Base-by-base conservation (phyloP, 176 grass and related monocot species). In the Aegilops sharonensis region DNA sequence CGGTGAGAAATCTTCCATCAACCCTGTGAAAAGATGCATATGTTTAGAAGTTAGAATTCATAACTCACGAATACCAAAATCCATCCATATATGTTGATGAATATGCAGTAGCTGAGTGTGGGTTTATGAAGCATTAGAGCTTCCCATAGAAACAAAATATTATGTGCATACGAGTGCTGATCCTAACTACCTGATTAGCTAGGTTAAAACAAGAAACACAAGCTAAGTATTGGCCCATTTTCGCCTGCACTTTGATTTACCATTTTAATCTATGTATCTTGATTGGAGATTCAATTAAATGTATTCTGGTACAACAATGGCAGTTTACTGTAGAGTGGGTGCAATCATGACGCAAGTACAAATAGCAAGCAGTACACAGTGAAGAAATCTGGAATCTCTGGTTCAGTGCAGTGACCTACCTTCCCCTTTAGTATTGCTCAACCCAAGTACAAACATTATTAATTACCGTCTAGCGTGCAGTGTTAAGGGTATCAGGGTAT, bases 1-100 rank as follows among this genome's bases (percentile, higher is more conserved):
- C 3, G 78, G 90, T 24, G 78, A 91, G 64, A 82, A 77, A 42
- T 64, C 71, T 63, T 91, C 89, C 89, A 91, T 91, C 39, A 81
- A 76, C 70, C 70, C 86, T 91, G 82, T 78, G 63, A 34, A 77
- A 81, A 25, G 62, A 81, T 32, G 32, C 66, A 87, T 35, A 48
- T 59, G 30, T 75, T 61, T 29, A 20, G 31, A 45, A 43, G 18
- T 72, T 54, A 82, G 84, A 81, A 70, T 29, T 52, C 21, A 68
- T 37, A 70, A 61, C 39, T 69, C 11, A 4, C 15, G 11, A 64
- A 71, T 78, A 37, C 21, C 21, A 59, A 73, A 87, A 72, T 3
- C 14, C 27, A 82, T 56, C 17, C 8, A 34, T 30, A 74, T 80
- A 84, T 32, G 65, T 63, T 21, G 3, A 2, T 40, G 57, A 6